Base-by-base conservation (phyloP, 257 asterid genomes). In the Pogostemon cablin region DNA sequence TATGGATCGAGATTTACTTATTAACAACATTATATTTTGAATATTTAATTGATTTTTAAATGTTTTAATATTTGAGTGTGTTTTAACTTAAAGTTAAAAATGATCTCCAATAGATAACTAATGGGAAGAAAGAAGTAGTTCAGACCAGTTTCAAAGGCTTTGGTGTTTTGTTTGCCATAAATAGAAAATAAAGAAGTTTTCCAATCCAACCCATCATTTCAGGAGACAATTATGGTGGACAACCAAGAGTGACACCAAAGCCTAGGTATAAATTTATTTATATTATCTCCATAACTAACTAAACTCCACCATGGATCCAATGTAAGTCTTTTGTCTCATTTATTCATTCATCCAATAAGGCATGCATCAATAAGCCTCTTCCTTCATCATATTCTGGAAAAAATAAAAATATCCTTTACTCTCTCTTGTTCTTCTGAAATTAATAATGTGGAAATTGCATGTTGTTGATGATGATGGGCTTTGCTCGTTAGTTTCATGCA, bases 221-320 rank as follows among this genome's bases (percentile, higher is more conserved):
- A 70, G 83, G 86, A 72, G 71, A 64, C 42, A 57, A 61, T 61
- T 50, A 71, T 77, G 83, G 84, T 50, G 38, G 79, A 56, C 61
- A 75, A 62, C 56, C 49, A 60, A 59, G 69, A 74, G 67, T 71
- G 62, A 54, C 65, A 48, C 12, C n/a, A 72, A 43, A 15, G 63
- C 75, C 32, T 25, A 25, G 32, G 32, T 49, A 50, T 68, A 54
- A 60, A 63, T 69, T 62, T 20, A 59, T 34, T 7, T 66, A 11
- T 54, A 37, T 52, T 53, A 62, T 48, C 71, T 41, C 58, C 53
- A 52, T 48, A 52, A 40, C 65, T 69, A 63, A 34, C 43, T 46
- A 52, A 74, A 60, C 65, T 62, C 61, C 47, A 56, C 78, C 80
- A 58, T 25, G 1, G 32, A 25, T 60, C 75, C 83, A 47, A 57